These are phyloP conservation scores for Carpinus viminea DNA, from an alignment of 306 rosid genomes.

Conservation along the genomic window DNA sequence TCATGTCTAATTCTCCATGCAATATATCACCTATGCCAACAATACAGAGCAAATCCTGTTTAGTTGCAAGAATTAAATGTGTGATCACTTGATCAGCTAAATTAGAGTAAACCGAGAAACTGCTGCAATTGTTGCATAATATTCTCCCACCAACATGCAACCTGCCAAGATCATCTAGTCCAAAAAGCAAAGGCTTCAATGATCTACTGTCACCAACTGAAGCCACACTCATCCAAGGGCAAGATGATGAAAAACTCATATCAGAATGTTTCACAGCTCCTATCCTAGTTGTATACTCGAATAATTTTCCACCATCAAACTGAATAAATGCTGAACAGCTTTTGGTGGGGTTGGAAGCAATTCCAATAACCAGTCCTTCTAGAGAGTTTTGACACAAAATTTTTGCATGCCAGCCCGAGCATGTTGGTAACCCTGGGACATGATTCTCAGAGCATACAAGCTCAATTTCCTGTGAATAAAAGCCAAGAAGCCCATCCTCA, in stretches of 20 bases:
- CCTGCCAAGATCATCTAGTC: conserved; percentile 84
- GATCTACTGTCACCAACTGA: conserved; percentile 46
- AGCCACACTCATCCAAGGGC: conserved; percentile 81
- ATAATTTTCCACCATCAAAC: conserved; percentile 65
- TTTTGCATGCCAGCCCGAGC: conserved; percentile 86
- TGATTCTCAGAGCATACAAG: conserved; percentile 70
- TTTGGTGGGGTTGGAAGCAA: conserved; percentile 59
- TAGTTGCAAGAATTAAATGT: conserved; percentile 72
- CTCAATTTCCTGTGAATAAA: conserved; percentile 75
- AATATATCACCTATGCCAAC: conserved; percentile 67
- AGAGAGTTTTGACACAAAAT: conserved; percentile 47
- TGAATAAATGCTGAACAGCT: conserved; percentile 70
- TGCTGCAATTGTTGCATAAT: conserved; percentile 81
- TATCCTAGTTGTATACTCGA: conserved; percentile 49
- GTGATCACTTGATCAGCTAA: conserved; percentile 71
- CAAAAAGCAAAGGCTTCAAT: conserved; percentile 62
- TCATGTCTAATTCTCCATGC: conserved; percentile 51
- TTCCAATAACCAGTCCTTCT: conserved; percentile 59
- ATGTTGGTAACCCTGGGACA: conserved; percentile 62
- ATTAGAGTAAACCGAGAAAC: conserved; percentile 86
- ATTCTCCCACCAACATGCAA: conserved; percentile 64
- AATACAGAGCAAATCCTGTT: conserved; percentile 82
- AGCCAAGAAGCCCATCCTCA: conserved; percentile 51
- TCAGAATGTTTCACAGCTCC: conserved; percentile 54
- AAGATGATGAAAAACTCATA: conserved; percentile 61